Evolutionary conservation across 768 basidiomycete genomes (phyloP).

Genomic region (Sporobolomyces phaffii): DNA sequence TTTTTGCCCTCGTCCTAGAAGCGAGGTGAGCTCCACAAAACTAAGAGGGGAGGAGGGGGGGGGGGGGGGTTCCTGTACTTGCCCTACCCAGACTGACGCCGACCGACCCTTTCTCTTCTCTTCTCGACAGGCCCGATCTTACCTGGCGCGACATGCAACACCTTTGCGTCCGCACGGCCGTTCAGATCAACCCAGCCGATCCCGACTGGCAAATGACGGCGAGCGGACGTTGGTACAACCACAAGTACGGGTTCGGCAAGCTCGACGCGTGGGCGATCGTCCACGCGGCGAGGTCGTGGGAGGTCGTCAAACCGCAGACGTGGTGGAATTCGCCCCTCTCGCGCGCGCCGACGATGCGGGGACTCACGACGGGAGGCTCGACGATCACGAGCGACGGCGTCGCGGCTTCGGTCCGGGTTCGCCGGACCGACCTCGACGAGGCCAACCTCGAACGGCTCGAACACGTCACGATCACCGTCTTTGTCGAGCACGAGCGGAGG

Average conservation of each 20-base stretch:
- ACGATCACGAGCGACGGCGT: constrained; percentile 55
- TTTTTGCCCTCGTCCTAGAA: constrained; percentile 82
- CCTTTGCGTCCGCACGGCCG: constrained; percentile 69
- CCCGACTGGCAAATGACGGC: constrained; percentile 88
- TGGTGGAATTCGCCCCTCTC: constrained; percentile 65
- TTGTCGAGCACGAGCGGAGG: constrained; percentile 77
- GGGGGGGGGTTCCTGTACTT: too few species aligned
- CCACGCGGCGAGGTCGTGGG: constrained; percentile 71
- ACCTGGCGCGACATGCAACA: constrained; percentile 96
- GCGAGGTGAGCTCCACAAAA: constrained; percentile 61
- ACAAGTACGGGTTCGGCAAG: constrained; percentile 93
- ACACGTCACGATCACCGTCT: constrained; percentile 85
- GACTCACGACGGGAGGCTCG: constrained; percentile 45
- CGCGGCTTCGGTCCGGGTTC: constrained; percentile 61
- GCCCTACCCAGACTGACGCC: neutral
- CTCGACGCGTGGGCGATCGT: constrained; percentile 78
- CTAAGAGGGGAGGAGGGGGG: too few species aligned
- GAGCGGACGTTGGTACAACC: constrained; percentile 62
- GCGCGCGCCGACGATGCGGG: neutral
- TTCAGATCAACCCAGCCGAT: constrained; percentile 75
- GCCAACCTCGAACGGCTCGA: constrained; percentile 83
- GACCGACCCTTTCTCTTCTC: neutral
- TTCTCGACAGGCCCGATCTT: constrained; percentile 66
- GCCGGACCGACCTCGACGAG: constrained; percentile 60
- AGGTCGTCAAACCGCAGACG: constrained; percentile 84